Evolutionary conservation across 352 stramenopile genomes (phyloP).

Genomic region (Pythium insidiosum): DNA sequence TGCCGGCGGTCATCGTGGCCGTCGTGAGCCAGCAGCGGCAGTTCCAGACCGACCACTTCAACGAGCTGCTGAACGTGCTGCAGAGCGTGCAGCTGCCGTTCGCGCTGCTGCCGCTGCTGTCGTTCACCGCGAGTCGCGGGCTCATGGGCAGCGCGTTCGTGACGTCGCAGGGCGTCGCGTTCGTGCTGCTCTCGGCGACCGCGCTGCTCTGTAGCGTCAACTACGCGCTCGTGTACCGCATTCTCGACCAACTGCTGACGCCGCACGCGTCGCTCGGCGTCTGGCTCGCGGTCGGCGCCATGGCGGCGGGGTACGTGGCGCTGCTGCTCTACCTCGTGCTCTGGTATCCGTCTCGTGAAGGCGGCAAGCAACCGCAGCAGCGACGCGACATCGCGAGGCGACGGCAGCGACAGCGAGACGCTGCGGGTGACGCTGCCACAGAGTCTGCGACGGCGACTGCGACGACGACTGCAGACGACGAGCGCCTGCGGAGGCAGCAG

Average conservation of each 20-base stretch:
- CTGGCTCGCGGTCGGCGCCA: constrained; percentile 7
- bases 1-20: constrained; percentile 68
- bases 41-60: constrained; percentile 57
- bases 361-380: constrained; percentile 9
- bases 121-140: constrained; percentile 46
- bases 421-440: not conserved
- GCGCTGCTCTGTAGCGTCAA: constrained; percentile 52
- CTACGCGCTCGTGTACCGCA: constrained; percentile 49
- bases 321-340: constrained; percentile 53
- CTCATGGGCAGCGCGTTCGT: constrained; percentile 64
- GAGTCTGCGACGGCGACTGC: constrained; percentile 1
- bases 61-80: constrained; percentile 80
- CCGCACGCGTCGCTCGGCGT: constrained; percentile 17
- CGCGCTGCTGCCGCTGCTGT: constrained; percentile 72
- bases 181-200: constrained; percentile 28
- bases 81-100: constrained; percentile 87
- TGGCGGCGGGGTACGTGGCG: constrained; percentile 23
- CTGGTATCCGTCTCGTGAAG: constrained; percentile 23
- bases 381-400: too few relatives aligned
- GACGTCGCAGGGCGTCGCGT: constrained; percentile 21
- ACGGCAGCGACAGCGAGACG: constrained; percentile 9
- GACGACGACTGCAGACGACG: constrained; percentile 1
- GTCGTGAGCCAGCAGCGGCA: constrained; percentile 44
- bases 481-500: constrained; percentile 3
- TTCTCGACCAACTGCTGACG: constrained; percentile 28